These are phyloP conservation scores for Ceratocystis cubensis DNA, from an alignment of 2,329 filamentous ascomycete species.

Conservation along the genomic window DNA sequence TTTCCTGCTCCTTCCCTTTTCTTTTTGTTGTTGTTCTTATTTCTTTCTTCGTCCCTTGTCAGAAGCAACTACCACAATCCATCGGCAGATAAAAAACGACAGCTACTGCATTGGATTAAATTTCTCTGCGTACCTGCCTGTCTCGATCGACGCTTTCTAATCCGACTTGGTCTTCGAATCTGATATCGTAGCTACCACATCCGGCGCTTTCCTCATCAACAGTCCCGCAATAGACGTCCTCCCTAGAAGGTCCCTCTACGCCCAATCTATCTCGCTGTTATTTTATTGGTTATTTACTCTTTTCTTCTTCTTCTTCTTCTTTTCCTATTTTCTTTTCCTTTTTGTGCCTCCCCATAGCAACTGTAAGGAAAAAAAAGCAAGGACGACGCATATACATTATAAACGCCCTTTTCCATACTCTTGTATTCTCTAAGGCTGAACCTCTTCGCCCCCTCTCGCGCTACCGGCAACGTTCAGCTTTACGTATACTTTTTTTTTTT, in stretches of 20 bases:
- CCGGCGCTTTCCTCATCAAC: not conserved
- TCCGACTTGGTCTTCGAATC: not conserved
- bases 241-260: not conserved
- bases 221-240: constrained; percentile 7
- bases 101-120: not conserved
- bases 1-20: not conserved
- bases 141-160: constrained; percentile 6
- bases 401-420: not conserved
- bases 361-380: not conserved
- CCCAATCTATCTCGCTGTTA: not conserved
- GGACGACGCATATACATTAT: not conserved
- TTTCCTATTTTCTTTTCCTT: not conserved
- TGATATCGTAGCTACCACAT: constrained; percentile 4
- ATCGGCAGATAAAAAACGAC: constrained; percentile 2
- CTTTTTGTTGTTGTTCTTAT: not conserved
- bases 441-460: not conserved
- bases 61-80: not conserved
- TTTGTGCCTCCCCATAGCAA: not conserved
- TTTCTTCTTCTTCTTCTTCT: not conserved
- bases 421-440: not conserved
- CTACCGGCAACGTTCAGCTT: not conserved
- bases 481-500: not conserved
- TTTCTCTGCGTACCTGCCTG: not conserved
- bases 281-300: not conserved
- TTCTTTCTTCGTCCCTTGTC: constrained; percentile 1